phyloP scores from a whole-genome alignment of 148 eudicot species.

The Rhododendron simsii region DNA sequence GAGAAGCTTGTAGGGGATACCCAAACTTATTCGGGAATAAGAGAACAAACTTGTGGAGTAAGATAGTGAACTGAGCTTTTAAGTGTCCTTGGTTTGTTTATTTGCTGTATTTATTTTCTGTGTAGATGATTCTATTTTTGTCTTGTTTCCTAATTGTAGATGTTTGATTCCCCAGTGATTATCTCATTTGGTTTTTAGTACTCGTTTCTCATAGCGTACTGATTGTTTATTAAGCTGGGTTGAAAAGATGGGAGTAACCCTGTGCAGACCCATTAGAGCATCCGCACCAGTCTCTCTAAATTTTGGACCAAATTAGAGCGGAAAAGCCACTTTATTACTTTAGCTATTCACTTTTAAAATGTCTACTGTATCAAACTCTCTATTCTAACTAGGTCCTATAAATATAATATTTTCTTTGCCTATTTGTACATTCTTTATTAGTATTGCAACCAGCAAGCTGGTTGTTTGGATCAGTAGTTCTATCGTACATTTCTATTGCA shows the following conservation, averaged over 20 bases:
- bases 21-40: background rate
- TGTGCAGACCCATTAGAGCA: background rate
- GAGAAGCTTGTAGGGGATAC: background rate
- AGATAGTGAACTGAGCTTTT: background rate
- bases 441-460: no score
- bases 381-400: no score
- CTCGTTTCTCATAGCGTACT: background rate
- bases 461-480: no score
- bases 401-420: no score
- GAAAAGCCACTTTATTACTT: no score
- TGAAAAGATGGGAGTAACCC: background rate
- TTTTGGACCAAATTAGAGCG: no score
- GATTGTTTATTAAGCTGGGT: slow-evolving; percentile 1
- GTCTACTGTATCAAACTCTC: no score
- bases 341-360: no score
- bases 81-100: slow-evolving; percentile 2
- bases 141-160: slow-evolving; percentile 1
- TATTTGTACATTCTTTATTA: no score
- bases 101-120: background rate
- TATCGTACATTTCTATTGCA: no score
- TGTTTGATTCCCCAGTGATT: background rate
- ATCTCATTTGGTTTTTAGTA: background rate
- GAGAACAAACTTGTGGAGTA: background rate
- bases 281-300: no score
- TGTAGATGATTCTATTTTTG: background rate